Base-by-base conservation (phyloP, 2,329 filamentous ascomycete genomes). In the Xylaria polymorpha region DNA sequence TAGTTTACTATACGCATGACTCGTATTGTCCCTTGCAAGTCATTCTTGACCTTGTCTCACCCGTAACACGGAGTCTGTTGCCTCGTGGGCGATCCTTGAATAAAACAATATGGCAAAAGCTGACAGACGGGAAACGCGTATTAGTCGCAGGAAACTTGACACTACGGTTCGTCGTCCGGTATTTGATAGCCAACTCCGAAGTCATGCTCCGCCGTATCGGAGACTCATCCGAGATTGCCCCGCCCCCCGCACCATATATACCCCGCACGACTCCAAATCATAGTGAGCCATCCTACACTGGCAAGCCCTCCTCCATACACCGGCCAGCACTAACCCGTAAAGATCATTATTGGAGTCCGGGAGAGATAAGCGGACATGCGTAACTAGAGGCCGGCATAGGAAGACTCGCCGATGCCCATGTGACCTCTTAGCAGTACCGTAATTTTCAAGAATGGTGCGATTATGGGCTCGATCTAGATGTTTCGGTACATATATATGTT, bases 231-330 rank as follows among this genome's bases (percentile, higher is more conserved):
- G 44, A 51, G 43, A 60, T 60, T 9, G 57, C 10, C 18, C 15
- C 25, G 12, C 43, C 18, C 22, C 57, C 48, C 25, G 25, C 25
- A 29, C 25, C 43, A 51, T 3, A 25, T n/a, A 51, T 51, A 29
- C 57, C 57, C 57, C 57, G 43, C 57, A 60, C 43, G n/a, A 60
- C 57, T 59, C 57, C 41, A 59, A 59, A 12, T 60, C 5, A 48
- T 60, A n/a, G n/a, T n/a, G n/a, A n/a, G n/a, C n/a, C n/a, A n/a
- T n/a, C n/a, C n/a, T n/a, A n/a, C n/a, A n/a, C n/a, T n/a, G n/a
- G n/a, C n/a, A n/a, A n/a, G n/a, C n/a, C n/a, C n/a, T n/a, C n/a
- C n/a, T n/a, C n/a, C n/a, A n/a, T n/a, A n/a, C n/a, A n/a, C n/a
- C n/a, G n/a, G n/a, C n/a, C n/a, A n/a, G n/a, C n/a, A n/a, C n/a